Evolutionary conservation across 148 eudicot species (phyloP), one percentile per base, ranked within the genome.

Genomic region (Linanthus parryae): DNA sequence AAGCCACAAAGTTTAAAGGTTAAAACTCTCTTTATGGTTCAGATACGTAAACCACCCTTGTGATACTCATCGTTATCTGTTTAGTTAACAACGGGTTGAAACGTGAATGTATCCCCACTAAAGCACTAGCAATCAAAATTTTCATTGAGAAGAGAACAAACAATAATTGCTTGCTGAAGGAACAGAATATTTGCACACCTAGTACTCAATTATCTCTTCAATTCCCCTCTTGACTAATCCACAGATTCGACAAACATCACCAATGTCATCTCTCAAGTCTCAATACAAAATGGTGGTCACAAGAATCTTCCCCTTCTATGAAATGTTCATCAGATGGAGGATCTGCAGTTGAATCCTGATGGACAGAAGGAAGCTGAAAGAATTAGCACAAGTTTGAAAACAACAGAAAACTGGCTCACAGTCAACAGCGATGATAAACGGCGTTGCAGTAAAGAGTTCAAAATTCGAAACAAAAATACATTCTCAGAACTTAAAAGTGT

Each of bases 241-340:
- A 71, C 96, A 88, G 28, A 88, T 78, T 46, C 96, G 94, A 62
- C 96, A 88, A 39, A 88, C 96, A 62, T 84, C 73, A 29, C 96
- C 96, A 64, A 88, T 54, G 46, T 88, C 96, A 66, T 88, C 96
- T 66, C 79, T 88, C n/a, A n/a, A n/a, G n/a, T n/a, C n/a, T n/a
- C 54, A 84, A 59, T 34, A 88, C 77, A 79, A 66, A 81, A 5
- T 76, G 71, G 64, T 88, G 96, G 58, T 88, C 94, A 70, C 96
- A 88, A 22, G 78, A 88, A 36, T 74, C 81, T 18, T 65, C 88
- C 28, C 67, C 83, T 27, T 65, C 79, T 50, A 21, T 47, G 17
- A 59, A 34, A 40, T 23, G 59, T 27, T 74, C 79, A 39, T 73
- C 73, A 23, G 65, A 37, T 51, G 49, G 42, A 54, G 49, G 67